phyloP scores from a whole-genome alignment of 2,329 filamentous ascomycete species.

The Colletotrichum liaoningense region DNA sequence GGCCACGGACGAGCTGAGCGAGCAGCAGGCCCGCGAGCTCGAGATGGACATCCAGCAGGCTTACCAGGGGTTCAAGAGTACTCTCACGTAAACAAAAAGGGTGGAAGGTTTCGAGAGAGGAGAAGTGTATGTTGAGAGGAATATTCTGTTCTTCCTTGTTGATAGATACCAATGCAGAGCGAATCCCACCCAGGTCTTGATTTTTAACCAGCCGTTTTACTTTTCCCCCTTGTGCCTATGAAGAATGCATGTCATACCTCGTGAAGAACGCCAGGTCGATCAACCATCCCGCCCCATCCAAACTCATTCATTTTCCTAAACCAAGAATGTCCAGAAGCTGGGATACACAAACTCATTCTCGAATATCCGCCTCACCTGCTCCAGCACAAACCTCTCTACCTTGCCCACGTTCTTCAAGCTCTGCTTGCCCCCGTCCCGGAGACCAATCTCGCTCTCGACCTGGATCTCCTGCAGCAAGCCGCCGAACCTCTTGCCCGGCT shows the following conservation, averaged over 20 bases:
- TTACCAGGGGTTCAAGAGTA: slow-evolving; percentile 92
- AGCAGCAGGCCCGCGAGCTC: slow-evolving; percentile 88
- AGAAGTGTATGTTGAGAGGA: not conserved
- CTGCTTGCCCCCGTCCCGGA: slow-evolving; percentile 90
- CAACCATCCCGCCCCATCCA: not conserved
- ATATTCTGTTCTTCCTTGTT: not conserved
- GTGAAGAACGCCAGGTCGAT: not conserved
- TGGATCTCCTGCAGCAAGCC: slow-evolving; percentile 91
- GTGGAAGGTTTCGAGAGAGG: no score
- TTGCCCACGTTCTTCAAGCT: slow-evolving; percentile 98
- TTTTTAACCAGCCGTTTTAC: not conserved
- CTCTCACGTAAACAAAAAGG: slow-evolving; percentile 62
- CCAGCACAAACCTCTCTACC: slow-evolving; percentile 96
- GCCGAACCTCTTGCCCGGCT: slow-evolving; percentile 61
- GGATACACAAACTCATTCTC: slow-evolving; percentile 99
- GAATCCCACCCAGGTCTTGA: not conserved
- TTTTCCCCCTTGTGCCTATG: not conserved
- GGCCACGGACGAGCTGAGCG: slow-evolving; percentile 88
- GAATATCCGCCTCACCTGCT: slow-evolving; percentile 96
- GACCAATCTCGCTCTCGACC: slow-evolving; percentile 97
- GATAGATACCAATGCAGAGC: slow-evolving; percentile 22
- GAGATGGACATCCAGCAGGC: slow-evolving; percentile 94
- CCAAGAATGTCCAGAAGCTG: slow-evolving; percentile 97
- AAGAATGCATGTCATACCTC: slow-evolving; percentile 4
- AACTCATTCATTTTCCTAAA: slow-evolving; percentile 48